Evolutionary conservation across 2,329 filamentous ascomycete species (phyloP), one percentile per base, ranked within the genome.

Genomic region (Cordyceps tenuipes): DNA sequence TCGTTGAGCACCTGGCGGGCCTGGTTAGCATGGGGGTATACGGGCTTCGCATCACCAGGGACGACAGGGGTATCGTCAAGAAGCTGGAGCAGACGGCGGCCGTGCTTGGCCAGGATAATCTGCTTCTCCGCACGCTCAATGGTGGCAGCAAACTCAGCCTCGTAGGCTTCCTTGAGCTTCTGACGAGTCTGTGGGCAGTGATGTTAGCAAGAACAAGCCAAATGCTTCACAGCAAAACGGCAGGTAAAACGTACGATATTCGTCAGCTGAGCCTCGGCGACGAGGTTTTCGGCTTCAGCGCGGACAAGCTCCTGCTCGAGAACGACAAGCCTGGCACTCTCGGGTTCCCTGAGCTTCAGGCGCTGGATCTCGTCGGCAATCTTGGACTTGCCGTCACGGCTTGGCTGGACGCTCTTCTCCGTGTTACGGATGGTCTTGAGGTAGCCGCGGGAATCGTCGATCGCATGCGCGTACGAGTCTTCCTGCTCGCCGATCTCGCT

Each of bases 111-210:
- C 17, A 99, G 83, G 62, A 99, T 90, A 68, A 93, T 89, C 72
- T 99, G 94, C 78, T 97, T 97, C 79, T 97, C 94, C 26, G 91
- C 91, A 36, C 93, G 89, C 79, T 99, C 94, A 67, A 99, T 96
- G 21, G 91, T 90, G 62, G 92, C 91, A 17, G 89, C 84, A 64
- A 96, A 90, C 72, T 97, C 91, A 62, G 89, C 75, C 65, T 92
- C 90, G 71, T 93, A 97, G 26, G 94, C 90, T 75, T 97, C 90
- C 77, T 96, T 97, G 76, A 99, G 82, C 77, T 97, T 97, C 75
- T 94, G 89, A 61, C 94, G 89, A 41, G 94, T 97, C 89, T 94
- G 63, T 44, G 29, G 17, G 1, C 19, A 29, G 3, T 26, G 21
- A 15, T 26, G 19, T 5, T 46, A 46, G 43, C n/a, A 46, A 19